Percentiles rank a stretch among this genome's conserved stretches.
phyloP scores from a whole-genome alignment of 805 yeast genomes.

The Myxozyma melibiosi region DNA sequence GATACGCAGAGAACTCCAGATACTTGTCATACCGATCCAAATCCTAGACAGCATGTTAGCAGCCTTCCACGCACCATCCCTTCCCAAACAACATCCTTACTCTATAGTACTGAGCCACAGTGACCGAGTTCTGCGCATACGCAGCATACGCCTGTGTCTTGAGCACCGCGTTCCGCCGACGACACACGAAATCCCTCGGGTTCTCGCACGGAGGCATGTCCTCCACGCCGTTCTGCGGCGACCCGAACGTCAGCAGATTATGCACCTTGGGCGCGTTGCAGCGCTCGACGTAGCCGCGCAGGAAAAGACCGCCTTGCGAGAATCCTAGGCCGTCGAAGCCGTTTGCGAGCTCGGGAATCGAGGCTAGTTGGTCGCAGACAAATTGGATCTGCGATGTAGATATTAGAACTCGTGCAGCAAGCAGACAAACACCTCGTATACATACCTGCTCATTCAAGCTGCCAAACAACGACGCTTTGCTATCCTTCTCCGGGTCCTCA shows the following conservation, averaged over 20 bases:
- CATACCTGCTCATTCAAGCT: constrained; percentile 53
- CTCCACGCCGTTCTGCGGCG: constrained; percentile 71
- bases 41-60: constrained; percentile 41
- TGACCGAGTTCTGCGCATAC: constrained; percentile 56
- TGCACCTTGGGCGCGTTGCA: constrained; percentile 53
- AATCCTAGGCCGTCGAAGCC: constrained; percentile 79
- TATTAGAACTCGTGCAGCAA: neutral
- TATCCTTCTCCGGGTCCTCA: constrained; percentile 55
- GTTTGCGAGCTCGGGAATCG: constrained; percentile 48
- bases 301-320: constrained; percentile 81
- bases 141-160: constrained; percentile 63
- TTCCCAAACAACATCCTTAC: constrained; percentile 10
- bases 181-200: constrained; percentile 60
- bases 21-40: constrained; percentile 56
- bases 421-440: no score
- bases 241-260: constrained; percentile 71
- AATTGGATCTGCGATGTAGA: constrained; percentile 41
- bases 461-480: constrained; percentile 59
- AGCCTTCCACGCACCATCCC: neutral
- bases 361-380: constrained; percentile 58
- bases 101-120: constrained; percentile 79
- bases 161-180: constrained; percentile 54
- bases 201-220: constrained; percentile 59
- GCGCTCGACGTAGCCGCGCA: constrained; percentile 65
- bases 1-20: constrained; percentile 56